Evolutionary conservation across 352 stramenopile species (phyloP).

Genomic region (Phytophthora citrophthora): DNA sequence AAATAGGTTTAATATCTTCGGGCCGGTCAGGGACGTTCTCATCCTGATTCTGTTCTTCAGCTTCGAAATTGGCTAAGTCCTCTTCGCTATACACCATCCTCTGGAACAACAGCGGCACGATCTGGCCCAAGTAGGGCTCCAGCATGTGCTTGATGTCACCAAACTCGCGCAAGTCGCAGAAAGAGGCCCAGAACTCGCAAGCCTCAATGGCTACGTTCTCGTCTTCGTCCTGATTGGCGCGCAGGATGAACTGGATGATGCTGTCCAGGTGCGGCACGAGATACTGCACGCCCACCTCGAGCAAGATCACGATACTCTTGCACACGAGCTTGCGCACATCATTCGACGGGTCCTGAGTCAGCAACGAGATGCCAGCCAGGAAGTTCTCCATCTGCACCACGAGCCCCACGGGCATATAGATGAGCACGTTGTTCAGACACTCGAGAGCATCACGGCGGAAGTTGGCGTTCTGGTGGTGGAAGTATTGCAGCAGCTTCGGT

Average conservation of each 20-base stretch:
- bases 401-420: slow-evolving; percentile 88
- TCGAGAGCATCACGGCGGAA: slow-evolving; percentile 89
- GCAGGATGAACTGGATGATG: slow-evolving; percentile 93
- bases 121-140: slow-evolving; percentile 84
- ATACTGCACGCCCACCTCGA: slow-evolving; percentile 90
- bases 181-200: slow-evolving; percentile 92
- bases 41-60: slow-evolving; percentile 88
- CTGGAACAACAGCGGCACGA: slow-evolving; percentile 93
- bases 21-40: slow-evolving; percentile 91
- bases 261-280: slow-evolving; percentile 89
- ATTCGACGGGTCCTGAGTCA: slow-evolving; percentile 85
- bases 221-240: slow-evolving; percentile 85
- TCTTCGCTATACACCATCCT: slow-evolving; percentile 97
- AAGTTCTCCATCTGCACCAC: slow-evolving; percentile 92
- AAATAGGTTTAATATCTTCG: slow-evolving; percentile 91
- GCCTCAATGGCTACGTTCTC: slow-evolving; percentile 89
- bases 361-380: slow-evolving; percentile 86
- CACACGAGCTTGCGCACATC: slow-evolving; percentile 89
- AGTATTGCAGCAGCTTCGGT: slow-evolving; percentile 90
- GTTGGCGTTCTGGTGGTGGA: slow-evolving; percentile 75
- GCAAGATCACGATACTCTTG: slow-evolving; percentile 91
- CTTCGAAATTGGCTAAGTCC: slow-evolving; percentile 89
- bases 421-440: slow-evolving; percentile 91
- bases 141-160: slow-evolving; percentile 93
- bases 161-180: slow-evolving; percentile 89